phyloP scores from a whole-genome alignment of 2,329 filamentous ascomycete species.

The Podosphaera fusca region DNA sequence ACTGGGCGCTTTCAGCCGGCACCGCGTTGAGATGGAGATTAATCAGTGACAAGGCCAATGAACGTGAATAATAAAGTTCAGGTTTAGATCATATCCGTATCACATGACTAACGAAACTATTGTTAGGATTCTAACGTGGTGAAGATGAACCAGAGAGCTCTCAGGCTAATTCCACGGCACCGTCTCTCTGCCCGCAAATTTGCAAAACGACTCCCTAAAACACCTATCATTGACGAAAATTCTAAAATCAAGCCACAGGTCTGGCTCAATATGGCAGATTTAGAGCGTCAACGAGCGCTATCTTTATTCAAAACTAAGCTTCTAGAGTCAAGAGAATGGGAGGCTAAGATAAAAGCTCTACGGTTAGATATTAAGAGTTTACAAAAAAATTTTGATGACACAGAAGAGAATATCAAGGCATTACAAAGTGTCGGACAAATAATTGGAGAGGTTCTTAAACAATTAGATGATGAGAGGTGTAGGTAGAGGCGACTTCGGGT shows the following conservation, averaged over 20 bases:
- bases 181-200: too few relatives aligned
- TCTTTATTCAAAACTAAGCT: conserved; percentile 59
- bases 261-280: conserved; percentile 18
- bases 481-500: conserved; percentile 19
- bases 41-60: too few relatives aligned
- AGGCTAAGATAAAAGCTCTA: conserved; percentile 85
- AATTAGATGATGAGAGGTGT: conserved; percentile 98
- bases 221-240: not conserved
- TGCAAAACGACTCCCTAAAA: not conserved
- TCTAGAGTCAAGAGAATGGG: conserved; percentile 93
- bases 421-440: conserved; percentile 97
- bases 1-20: too few relatives aligned
- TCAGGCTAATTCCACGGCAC: too few relatives aligned
- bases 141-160: too few relatives aligned
- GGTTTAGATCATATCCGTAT: too few relatives aligned
- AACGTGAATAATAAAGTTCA: too few relatives aligned
- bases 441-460: conserved; percentile 96
- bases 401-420: conserved; percentile 98
- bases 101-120: too few relatives aligned
- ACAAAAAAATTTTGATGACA: conserved; percentile 86
- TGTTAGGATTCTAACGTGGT: too few relatives aligned
- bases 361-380: conserved; percentile 90
- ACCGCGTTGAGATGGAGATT: too few relatives aligned
- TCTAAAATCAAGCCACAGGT: not conserved
- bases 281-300: conserved; percentile 43